Evolutionary conservation across 805 yeast species (phyloP), one percentile per base, ranked within the genome.

Genomic region (Priceomyces medius): DNA sequence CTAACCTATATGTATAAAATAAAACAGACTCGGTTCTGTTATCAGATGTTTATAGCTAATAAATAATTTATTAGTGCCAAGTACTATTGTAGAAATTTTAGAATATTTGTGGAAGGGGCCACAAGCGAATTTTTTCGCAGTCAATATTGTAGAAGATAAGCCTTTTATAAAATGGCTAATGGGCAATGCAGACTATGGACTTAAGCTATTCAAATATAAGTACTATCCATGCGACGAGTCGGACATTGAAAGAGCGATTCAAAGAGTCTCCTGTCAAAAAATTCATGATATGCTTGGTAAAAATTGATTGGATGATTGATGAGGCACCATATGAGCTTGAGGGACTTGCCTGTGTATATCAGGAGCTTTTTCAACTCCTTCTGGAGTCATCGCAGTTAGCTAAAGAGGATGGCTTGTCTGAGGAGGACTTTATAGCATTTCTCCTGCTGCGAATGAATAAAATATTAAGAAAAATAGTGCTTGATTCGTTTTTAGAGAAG

Each of bases 241-340:
- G 26, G 5, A 31, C 41, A 7, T 32, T 38, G 20, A 38, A 17
- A 28, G 36, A 34, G 17, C 17, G 29, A 12, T 35, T 35, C 31
- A 35, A 35, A 3, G 35, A 49, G 6, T 28, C 31, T 13, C 49
- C 50, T 3, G 41, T 35, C 4, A 48, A 44, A 31, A 51, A 47
- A 3, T 35, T 53, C 7, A 51, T 54, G 9, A 49, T 48, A n/a
- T 45, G 37, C 19, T 44, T 53, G 24, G 57, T 51, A 9, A 43
- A 47, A 31, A 41, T 53, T n/a, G 49, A 46, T 14, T 24, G 40
- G 21, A 28, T 44, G 7, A 44, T 41, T 28, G 47, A 50, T 16
- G 50, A 43, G 14, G 34, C 48, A 13, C 41, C 44, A 6, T 37
- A 44, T 33, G 7, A 3, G 14, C 13, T 23, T 7, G 23, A 23